Evolutionary conservation across 495 filamentous ascomycete genomes (phyloP).

Genomic region (Penicillium goetzii): DNA sequence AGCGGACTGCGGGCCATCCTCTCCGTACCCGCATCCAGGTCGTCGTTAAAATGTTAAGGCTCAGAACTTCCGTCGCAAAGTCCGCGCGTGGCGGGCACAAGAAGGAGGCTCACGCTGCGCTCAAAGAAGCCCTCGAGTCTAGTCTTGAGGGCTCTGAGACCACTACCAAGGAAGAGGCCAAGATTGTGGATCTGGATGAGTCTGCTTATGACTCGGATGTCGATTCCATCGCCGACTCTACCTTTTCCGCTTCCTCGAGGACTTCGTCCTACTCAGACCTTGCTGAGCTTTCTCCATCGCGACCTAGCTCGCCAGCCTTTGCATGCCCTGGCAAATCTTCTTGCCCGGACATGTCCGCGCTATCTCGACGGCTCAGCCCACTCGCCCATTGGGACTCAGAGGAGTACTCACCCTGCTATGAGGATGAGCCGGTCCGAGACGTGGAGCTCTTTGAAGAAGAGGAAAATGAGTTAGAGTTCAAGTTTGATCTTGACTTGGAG

Average conservation of each 20-base stretch:
- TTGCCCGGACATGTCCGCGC: neutral
- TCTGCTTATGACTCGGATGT: neutral
- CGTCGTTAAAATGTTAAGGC: conserved; percentile 21
- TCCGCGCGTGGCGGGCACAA: conserved; percentile 8
- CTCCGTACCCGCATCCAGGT: conserved; percentile 23
- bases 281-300: no score
- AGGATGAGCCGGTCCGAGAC: no score
- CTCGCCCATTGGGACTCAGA: no score
- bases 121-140: conserved; percentile 6
- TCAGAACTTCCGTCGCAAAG: conserved; percentile 18
- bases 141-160: neutral
- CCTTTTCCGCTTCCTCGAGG: neutral
- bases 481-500: conserved; percentile 13
- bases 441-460: neutral
- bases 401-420: neutral
- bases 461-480: conserved; percentile 5
- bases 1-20: conserved; percentile 1
- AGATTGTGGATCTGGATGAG: neutral
- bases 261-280: neutral
- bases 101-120: neutral
- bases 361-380: no score
- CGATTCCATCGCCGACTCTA: neutral
- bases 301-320: no score
- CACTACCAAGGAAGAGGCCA: neutral
- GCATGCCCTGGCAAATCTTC: neutral